A percentile compares a stretch with the other conserved stretches of the same genome.
Conservation (phyloP, 495 filamentous ascomycete species). For the Daldinia loculata region DNA sequence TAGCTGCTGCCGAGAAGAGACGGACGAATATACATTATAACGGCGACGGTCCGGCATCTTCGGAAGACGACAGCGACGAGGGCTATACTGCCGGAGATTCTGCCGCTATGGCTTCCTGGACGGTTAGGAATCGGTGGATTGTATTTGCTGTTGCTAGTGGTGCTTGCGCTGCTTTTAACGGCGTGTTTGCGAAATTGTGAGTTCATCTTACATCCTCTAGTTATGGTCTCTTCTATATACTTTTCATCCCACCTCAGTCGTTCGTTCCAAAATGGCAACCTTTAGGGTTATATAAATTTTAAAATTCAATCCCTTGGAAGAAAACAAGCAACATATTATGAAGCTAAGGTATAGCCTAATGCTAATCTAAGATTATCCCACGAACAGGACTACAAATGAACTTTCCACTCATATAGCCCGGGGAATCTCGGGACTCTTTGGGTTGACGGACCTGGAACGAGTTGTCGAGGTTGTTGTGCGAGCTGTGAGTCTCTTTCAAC, state of each 20-base stretch:
- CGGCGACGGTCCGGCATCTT: slow-evolving; percentile 7
- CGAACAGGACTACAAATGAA: slow-evolving; percentile 78
- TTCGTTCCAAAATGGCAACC: too few species aligned
- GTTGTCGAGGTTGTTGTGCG: slow-evolving; percentile 72
- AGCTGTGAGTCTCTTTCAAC: slow-evolving; percentile 62
- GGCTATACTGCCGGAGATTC: background rate
- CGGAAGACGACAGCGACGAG: slow-evolving; percentile 2
- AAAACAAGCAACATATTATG: background rate
- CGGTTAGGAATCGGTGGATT: slow-evolving; percentile 70
- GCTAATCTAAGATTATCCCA: background rate
- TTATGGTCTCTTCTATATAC: too few species aligned
- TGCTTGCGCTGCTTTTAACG: slow-evolving; percentile 90
- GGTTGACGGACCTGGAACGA: slow-evolving; percentile 58
- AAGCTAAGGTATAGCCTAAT: background rate
- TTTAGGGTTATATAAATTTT: too few species aligned
- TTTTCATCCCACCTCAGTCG: too few species aligned
- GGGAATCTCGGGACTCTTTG: slow-evolving; percentile 68
- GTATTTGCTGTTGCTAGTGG: slow-evolving; percentile 84
- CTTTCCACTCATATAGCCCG: slow-evolving; percentile 77
- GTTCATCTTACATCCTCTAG: slow-evolving; percentile 30
- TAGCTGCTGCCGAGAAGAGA: background rate
- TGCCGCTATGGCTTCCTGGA: slow-evolving; percentile 44
- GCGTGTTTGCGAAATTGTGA: slow-evolving; percentile 95
- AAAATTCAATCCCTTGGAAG: too few species aligned
- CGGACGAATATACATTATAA: background rate